Evolutionary conservation across 257 asterid species (phyloP), one percentile per base, ranked within the genome.

Genomic region (Fraxinus pennsylvanica): DNA sequence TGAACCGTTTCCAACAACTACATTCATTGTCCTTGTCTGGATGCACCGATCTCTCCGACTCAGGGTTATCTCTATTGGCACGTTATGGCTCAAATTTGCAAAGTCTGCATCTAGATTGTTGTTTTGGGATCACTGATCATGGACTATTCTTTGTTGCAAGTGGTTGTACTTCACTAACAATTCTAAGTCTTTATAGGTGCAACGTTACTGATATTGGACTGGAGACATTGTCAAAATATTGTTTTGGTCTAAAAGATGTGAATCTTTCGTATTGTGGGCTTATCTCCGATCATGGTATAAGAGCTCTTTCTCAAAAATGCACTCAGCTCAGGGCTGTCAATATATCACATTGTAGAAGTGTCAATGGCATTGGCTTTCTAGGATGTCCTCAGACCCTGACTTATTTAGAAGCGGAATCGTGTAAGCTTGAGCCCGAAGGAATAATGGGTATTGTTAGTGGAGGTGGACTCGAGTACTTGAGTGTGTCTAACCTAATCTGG

Each of bases 371-470:
- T 43, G 96, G 98, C 35, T 91, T 93, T 81, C 83, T 81, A 52
- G 94, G 89, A 19, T 91, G 94, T 79, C 82, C 97, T 2, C 74
- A 69, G n/a, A 80, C 87, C 12, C 77, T 93, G 69, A 73, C 82
- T 2, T 86, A 79, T 74, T 9, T 91, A 68, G 97, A 91, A 79
- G 97, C 96, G 0, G 88, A 87, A 68, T 87, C 89, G 0, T 93
- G 97, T 81, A 86, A 87, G 86, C 89, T 93, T 27, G 86, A 84
- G 65, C 90, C 91, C 0, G 89, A 89, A 76, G 98, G 98, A 29
- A 77, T 88, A 13, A 22, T 32, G 45, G 86, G 88, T 19, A 83
- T 89, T 75, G 80, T 89, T 9, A 91, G 96, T 17, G 95, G 96
- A 39, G 92, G 95, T 17, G 96, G 97, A 32, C 86, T 90, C 19